These are phyloP conservation scores for Ogataea ganodermae DNA, from an alignment of 805 yeast species.

Conservation along the genomic window DNA sequence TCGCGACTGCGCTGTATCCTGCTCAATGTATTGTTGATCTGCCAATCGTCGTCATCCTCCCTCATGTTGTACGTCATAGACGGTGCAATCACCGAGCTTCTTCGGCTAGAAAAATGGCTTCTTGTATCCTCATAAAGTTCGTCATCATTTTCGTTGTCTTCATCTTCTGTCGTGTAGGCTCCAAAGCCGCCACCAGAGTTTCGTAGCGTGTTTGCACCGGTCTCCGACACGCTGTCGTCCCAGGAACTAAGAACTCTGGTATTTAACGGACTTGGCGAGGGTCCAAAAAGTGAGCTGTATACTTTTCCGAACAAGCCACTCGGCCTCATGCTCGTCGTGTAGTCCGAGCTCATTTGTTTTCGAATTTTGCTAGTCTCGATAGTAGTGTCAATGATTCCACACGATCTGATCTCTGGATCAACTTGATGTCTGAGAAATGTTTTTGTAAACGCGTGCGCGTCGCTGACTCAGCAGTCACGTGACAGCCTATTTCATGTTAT, in stretches of 20 bases:
- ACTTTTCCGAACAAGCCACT: constrained; percentile 24
- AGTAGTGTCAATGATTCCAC: no score
- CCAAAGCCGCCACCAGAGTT: constrained; percentile 36
- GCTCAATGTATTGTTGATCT: constrained; percentile 27
- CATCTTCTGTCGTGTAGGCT: constrained; percentile 31
- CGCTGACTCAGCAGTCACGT: not conserved
- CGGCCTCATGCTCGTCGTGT: constrained; percentile 11
- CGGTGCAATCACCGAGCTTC: constrained; percentile 24
- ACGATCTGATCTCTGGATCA: no score
- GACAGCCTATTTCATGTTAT: not conserved
- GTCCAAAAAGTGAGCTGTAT: constrained; percentile 22
- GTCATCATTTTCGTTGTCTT: constrained; percentile 16
- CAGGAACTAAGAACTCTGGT: constrained; percentile 17
- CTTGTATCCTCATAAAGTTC: constrained; percentile 24
- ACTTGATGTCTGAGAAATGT: constrained; percentile 3
- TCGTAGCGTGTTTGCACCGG: constrained; percentile 16
- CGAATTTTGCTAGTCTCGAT: no score
- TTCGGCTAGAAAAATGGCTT: constrained; percentile 20
- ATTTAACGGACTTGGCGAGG: constrained; percentile 20
- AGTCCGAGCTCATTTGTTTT: constrained; percentile 11
- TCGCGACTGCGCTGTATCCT: constrained; percentile 21
- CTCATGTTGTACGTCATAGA: constrained; percentile 19
- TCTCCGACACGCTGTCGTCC: constrained; percentile 12
- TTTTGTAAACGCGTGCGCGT: not conserved
- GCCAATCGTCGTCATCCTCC: constrained; percentile 18